Evolutionary conservation across 768 basidiomycete genomes (phyloP), one percentile per base, ranked within the genome.

Genomic region (Cyclocybe aegerita): DNA sequence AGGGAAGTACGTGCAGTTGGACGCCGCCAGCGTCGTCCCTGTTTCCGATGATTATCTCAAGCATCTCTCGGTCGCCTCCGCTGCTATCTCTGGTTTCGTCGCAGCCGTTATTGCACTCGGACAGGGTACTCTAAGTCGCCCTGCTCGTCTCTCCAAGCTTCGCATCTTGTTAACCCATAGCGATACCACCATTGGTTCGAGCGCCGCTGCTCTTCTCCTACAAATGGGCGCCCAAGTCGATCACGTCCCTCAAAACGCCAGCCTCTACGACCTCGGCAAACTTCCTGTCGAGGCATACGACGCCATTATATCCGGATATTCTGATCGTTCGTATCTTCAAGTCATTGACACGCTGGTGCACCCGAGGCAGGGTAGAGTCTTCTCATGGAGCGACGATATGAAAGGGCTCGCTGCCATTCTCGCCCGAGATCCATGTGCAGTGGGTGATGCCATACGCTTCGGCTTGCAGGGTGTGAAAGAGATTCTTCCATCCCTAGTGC

Each of bases 141-240:
- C 44, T 4, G 43, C 47, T 17, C 55, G 60, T 32, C 39, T 63
- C 2, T 48, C 34, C 3, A 36, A 45, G 30, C 47, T 50, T 12
- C 57, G 58, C 4, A 51, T 60, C 9, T 46, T 60, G 9, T 33
- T 60, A 14, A 60, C 58, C 4, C 58, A 60, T 42, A 37, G 44
- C 2, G 56, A 55, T 39, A 42, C 56, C n/a, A 40, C 46, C 9
- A 48, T 55, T 9, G 54, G 54, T 11, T 43, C 33, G 16, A 46
- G 41, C 10, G 39, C 43, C n/a, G 14, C 36, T 23, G 47, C 43
- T 12, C 16, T 50, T 10, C 12, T 44, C n/a, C n/a, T 16, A 0
- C 46, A 48, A 30, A 50, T 39, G 11, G 41, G 45, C 31, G 37
- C 49, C 1, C 34, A 35, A 7, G 14, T 55, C 17, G 39, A 46